A percentile compares a stretch with the other conserved stretches of the same genome.
Conservation (phyloP, 1,139 yeast genomes). For the Hemisphaericaspora lyxosophila region DNA sequence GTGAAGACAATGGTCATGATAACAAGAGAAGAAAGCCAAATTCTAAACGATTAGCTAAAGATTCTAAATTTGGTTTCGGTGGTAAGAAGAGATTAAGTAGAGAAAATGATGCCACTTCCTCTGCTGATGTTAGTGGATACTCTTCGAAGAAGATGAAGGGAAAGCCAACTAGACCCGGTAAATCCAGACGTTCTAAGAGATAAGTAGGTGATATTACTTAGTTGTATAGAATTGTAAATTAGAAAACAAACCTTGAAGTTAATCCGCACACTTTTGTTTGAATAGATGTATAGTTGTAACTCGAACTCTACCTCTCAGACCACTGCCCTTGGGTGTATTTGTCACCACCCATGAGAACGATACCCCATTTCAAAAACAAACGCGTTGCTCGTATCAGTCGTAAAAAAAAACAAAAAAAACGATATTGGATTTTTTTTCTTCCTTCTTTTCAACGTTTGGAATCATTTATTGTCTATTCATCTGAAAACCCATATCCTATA, state of each 20-base stretch:
- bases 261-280: too few species aligned
- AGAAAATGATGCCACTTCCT: slow-evolving; percentile 71
- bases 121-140: slow-evolving; percentile 69
- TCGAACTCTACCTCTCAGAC: too few species aligned
- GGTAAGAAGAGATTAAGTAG: slow-evolving; percentile 76
- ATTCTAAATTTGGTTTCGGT: slow-evolving; percentile 62
- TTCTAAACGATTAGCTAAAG: slow-evolving; percentile 64
- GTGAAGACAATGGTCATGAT: slow-evolving; percentile 37
- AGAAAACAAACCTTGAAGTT: too few species aligned
- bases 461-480: too few species aligned
- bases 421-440: background rate
- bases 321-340: too few species aligned
- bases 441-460: too few species aligned
- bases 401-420: background rate
- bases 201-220: slow-evolving; percentile 9
- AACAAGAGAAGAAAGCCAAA: slow-evolving; percentile 55
- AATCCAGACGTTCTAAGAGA: slow-evolving; percentile 55
- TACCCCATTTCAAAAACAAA: too few species aligned
- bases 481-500: too few species aligned
- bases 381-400: background rate
- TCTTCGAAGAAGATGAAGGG: slow-evolving; percentile 52
- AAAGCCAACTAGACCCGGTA: slow-evolving; percentile 61
- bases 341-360: too few species aligned
- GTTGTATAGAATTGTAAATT: slow-evolving; percentile 3
- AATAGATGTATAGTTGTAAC: too few species aligned